Evolutionary conservation across 2,329 filamentous ascomycete species (phyloP), one percentile per base, ranked within the genome.

Genomic region (Apiospora sp.): DNA sequence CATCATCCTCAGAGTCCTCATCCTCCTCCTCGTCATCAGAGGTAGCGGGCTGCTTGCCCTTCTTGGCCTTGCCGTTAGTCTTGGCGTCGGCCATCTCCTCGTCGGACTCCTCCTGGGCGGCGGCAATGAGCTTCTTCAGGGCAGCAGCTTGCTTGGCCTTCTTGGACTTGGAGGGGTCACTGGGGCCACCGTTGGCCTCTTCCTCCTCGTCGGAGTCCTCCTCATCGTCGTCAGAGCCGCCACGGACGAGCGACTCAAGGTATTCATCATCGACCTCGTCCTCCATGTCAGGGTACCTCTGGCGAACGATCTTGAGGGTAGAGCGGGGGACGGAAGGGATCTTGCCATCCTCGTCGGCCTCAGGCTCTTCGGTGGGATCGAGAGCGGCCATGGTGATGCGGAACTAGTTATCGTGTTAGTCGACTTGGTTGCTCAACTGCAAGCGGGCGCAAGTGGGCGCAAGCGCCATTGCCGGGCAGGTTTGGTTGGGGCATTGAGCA

Each of bases 341-440:
- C 79, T 92, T 90, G 78, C 87, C 88, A 70, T 89, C 88, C 72
- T 88, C 87, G 77, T 92, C 91, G 73, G 87, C 87, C 82, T 94
- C 89, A 48, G 92, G 89, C 78, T 91, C 88, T 79, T 93, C 93
- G 80, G 91, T 94, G 73, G 96, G 96, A 82, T 99, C 96, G 82
- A 99, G 92, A 76, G 96, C 96, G 80, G 97, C 96, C 96, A 99
- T 99, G 80, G 95, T 98, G 81, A 99, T 94, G 83, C 94, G 94
- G 86, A 98, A 97, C 95, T 98, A 22, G 69, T 49, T 22, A 22
- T 64, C 58, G 41, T 22, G 30, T 64, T 64, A 64, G 58, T 19
- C 30, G 30, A 34, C 30, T 41, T 7, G 22, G 13, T n/a, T 6
- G 34, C n/a, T 41, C 34, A 19, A 37, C 19, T 13, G 58, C 34